Conservation (phyloP, 169 alveolate genomes). For the Cryptosporidium muris region DNA sequence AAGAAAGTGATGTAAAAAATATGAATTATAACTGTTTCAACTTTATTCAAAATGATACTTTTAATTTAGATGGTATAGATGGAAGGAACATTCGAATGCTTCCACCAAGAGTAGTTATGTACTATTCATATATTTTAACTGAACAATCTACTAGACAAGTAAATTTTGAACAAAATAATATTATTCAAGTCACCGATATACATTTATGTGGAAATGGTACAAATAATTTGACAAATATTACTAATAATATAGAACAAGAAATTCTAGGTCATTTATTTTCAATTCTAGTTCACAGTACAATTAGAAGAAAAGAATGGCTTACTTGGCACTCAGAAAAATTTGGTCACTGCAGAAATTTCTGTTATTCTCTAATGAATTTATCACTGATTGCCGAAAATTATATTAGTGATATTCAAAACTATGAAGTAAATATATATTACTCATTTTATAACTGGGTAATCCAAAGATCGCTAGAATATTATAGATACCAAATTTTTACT, state of each 20-base stretch:
- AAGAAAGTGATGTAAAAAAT: background rate
- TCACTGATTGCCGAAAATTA: constrained; percentile 2
- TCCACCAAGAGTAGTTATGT: constrained; percentile 36
- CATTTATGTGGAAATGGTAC: background rate
- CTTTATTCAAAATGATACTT: background rate
- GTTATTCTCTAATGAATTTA: constrained; percentile 8
- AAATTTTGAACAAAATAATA: background rate
- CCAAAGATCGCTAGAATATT: constrained; percentile 17
- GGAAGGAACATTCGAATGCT: background rate
- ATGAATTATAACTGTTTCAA: background rate
- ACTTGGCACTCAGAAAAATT: constrained; percentile 48
- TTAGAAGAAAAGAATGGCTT: constrained; percentile 47
- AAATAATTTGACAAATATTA: background rate
- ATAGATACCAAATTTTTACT: constrained; percentile 25
- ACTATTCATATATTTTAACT: constrained; percentile 25
- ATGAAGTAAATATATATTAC: constrained; percentile 6
- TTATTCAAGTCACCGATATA: background rate
- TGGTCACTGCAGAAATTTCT: constrained; percentile 2
- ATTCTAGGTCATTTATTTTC: background rate
- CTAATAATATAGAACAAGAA: background rate
- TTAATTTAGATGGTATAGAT: background rate
- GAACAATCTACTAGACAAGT: background rate
- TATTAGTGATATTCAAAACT: constrained; percentile 1
- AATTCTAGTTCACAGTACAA: background rate
- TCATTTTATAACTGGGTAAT: constrained; percentile 24